A percentile compares a stretch with the other conserved stretches of the same genome.
Evolutionary conservation across 495 filamentous ascomycete species (phyloP).

Genomic region (Arthonia radiata): DNA sequence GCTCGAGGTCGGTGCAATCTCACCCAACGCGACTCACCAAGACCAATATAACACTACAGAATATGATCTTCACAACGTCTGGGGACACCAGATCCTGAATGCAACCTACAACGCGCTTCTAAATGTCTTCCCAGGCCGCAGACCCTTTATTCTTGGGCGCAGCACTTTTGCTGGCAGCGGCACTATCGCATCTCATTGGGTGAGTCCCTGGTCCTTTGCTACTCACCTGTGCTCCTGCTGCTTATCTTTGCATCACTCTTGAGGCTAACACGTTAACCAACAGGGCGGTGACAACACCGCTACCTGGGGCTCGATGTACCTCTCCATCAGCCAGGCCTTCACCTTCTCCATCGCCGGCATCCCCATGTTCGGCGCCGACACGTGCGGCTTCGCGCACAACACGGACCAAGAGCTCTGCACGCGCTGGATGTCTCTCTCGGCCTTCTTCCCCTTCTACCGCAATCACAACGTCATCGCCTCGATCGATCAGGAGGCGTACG

Average conservation of each 20-base stretch:
- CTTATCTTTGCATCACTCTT: constrained; percentile 4
- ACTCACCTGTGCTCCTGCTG: too few relatives aligned
- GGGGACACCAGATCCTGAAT: constrained; percentile 4
- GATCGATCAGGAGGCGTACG: constrained; percentile 9
- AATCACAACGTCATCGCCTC: constrained; percentile 9
- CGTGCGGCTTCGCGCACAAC: constrained; percentile 8
- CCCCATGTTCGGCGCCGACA: constrained; percentile 7
- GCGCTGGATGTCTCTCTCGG: constrained; percentile 11
- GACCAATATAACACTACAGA: constrained; percentile 7
- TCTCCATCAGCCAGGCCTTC: constrained; percentile 2
- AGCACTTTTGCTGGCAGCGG: constrained; percentile 6
- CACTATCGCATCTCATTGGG: too few relatives aligned
- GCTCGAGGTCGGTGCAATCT: too few relatives aligned
- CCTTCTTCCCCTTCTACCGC: constrained; percentile 12
- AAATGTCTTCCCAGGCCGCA: constrained; percentile 2
- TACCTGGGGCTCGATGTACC: neutral
- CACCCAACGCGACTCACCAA: constrained; percentile 7
- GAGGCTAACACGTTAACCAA: neutral
- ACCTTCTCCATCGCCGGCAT: constrained; percentile 6
- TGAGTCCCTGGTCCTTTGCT: too few relatives aligned
- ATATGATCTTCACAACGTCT: constrained; percentile 8
- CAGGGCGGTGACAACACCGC: neutral
- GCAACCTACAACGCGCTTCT: constrained; percentile 7
- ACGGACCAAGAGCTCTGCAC: constrained; percentile 10
- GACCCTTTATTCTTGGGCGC: constrained; percentile 6